phyloP scores from a whole-genome alignment of 352 stramenopile genomes.

The Phytophthora kernoviae region DNA sequence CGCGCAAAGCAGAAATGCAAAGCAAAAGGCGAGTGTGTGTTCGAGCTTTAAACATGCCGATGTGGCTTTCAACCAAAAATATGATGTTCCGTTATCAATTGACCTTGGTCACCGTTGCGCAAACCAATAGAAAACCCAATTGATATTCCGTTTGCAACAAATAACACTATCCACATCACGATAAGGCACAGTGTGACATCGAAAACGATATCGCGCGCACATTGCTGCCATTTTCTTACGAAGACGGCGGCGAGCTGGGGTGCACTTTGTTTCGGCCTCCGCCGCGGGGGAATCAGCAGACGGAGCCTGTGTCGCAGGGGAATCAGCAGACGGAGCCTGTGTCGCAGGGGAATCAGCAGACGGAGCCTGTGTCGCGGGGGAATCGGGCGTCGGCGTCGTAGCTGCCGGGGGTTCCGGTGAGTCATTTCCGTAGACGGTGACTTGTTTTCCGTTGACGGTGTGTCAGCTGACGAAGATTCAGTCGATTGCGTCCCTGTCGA shows the following conservation, averaged over 20 bases:
- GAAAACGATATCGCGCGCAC: too few species aligned
- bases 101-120: too few species aligned
- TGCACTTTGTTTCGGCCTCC: conserved; percentile 18
- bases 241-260: conserved; percentile 16
- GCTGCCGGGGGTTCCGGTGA: not conserved
- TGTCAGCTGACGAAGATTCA: not conserved
- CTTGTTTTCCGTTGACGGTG: not conserved
- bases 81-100: too few species aligned
- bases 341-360: not conserved
- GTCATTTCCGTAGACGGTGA: not conserved
- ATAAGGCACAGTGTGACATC: not conserved
- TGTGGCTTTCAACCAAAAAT: too few species aligned
- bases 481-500: not conserved
- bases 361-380: not conserved
- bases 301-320: not conserved
- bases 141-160: too few species aligned
- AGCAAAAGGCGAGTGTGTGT: too few species aligned
- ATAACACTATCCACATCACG: too few species aligned
- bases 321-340: not conserved
- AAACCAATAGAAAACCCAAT: too few species aligned
- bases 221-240: conserved; percentile 5
- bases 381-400: not conserved
- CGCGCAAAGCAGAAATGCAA: too few species aligned
- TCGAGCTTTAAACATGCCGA: too few species aligned
- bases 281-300: not conserved